Conservation (phyloP, 306 rosid genomes). For the Dryas drummondii region DNA sequence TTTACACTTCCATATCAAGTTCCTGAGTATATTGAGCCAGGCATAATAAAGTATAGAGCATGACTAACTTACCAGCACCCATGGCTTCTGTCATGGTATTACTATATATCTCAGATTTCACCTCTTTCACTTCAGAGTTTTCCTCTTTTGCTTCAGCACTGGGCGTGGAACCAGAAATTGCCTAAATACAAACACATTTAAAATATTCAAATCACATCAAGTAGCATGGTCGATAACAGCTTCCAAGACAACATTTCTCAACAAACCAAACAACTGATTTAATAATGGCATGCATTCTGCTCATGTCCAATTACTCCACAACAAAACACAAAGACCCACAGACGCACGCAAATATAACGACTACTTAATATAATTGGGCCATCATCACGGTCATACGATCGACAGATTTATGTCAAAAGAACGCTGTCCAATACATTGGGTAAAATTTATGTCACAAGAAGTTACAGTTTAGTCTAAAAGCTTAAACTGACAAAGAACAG, state of each 20-base stretch:
- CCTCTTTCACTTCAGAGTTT: slow-evolving; percentile 44
- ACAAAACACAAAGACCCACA: background rate
- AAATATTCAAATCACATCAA: background rate
- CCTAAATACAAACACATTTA: slow-evolving; percentile 47
- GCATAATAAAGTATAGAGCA: background rate
- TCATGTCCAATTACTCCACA: background rate
- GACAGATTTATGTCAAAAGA: background rate
- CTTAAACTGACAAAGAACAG: background rate
- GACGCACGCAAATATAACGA: background rate
- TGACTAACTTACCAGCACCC: slow-evolving; percentile 86
- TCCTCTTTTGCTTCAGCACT: slow-evolving; percentile 55
- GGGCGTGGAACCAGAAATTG: slow-evolving; percentile 63
- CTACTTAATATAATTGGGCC: background rate
- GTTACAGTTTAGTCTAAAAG: background rate
- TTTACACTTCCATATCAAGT: background rate
- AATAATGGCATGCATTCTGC: background rate
- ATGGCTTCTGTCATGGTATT: slow-evolving; percentile 84
- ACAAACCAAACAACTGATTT: background rate
- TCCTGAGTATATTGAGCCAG: background rate
- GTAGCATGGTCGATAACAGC: slow-evolving; percentile 5
- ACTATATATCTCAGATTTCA: slow-evolving; percentile 73
- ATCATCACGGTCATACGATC: background rate
- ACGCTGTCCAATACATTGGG: background rate
- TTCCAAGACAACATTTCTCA: background rate
- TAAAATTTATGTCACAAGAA: background rate